phyloP scores from a whole-genome alignment of 2,329 filamentous ascomycete species.

The Gliomastix tumulicola region DNA sequence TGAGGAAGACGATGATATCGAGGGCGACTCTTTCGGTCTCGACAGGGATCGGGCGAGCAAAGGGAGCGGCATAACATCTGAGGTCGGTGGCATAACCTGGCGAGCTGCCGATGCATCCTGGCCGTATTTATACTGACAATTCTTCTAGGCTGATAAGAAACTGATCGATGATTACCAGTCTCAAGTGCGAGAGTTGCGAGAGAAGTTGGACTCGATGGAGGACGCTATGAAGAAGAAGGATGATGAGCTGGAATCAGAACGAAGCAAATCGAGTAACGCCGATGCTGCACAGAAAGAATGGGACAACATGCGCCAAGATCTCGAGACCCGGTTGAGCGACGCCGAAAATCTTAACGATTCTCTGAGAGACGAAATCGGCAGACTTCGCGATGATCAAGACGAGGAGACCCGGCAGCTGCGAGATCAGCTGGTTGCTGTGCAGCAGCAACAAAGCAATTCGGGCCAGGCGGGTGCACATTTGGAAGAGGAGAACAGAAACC shows the following conservation, averaged over 20 bases:
- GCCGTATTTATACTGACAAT: too few relatives aligned
- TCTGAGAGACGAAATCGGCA: slow-evolving; percentile 72
- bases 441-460: slow-evolving; percentile 23
- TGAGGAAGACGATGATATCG: slow-evolving; percentile 80
- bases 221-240: slow-evolving; percentile 63
- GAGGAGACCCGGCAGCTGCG: slow-evolving; percentile 55
- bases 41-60: slow-evolving; percentile 19
- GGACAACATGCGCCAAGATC: slow-evolving; percentile 54
- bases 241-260: slow-evolving; percentile 58
- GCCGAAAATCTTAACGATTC: slow-evolving; percentile 73
- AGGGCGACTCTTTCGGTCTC: slow-evolving; percentile 55
- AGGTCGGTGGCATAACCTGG: slow-evolving; percentile 32
- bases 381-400: slow-evolving; percentile 61
- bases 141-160: slow-evolving; percentile 58
- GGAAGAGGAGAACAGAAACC: slow-evolving; percentile 60
- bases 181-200: slow-evolving; percentile 68
- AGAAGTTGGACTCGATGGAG: slow-evolving; percentile 68
- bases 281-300: slow-evolving; percentile 65
- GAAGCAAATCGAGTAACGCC: slow-evolving; percentile 40
- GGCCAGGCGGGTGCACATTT: slow-evolving; percentile 42
- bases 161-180: slow-evolving; percentile 72
- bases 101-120: too few relatives aligned
- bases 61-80: slow-evolving; percentile 23
- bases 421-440: slow-evolving; percentile 52
- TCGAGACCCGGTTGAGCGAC: slow-evolving; percentile 69